Evolutionary conservation across 805 yeast genomes (phyloP), one percentile per base, ranked within the genome.

Genomic region (Teunomyces pallodes): DNA sequence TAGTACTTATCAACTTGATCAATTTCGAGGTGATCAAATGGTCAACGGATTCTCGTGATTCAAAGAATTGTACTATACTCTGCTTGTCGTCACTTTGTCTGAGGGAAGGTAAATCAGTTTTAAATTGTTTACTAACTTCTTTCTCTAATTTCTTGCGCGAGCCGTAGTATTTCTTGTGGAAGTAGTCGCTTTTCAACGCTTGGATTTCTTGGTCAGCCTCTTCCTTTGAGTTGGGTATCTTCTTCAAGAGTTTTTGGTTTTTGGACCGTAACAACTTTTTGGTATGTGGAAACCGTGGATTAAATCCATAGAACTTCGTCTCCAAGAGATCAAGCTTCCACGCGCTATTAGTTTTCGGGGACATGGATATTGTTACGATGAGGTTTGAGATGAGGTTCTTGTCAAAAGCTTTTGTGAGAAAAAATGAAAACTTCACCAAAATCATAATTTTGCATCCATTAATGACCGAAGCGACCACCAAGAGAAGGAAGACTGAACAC

Each of bases 311-410:
- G 63, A 69, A 80, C 56, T 77, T 75, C 33, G 72, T 69, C 54
- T 83, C 86, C 32, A 83, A 63, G 24, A 82, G 60, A 56, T 83
- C 88, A 40, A 83, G 64, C 54, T 76, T 76, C 81, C 84, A 80
- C 39, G 75, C 62, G 50, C 74, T 77, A 46, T 73, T 74, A 54
- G 69, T 70, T 20, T 38, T 38, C 14, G 26, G 41, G 17, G 41
- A 38, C 41, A 38, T 38, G 45, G 16, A 20, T 20, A 20, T 20
- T 42, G 32, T 17, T 16, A 27, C 38, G 45, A 32, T 42, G 45
- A 30, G 38, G 26, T 42, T 29, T 45, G 47, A 17, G 45, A 46
- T 46, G 48, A 46, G 44, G 9, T 12, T 38, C n/a, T 38, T 24
- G 41, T 8, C 27, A 20, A 38, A n/a, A 9, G 41, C 28, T 36